These are phyloP conservation scores for Oryza rufipogon DNA, from an alignment of 176 grass and related monocot genomes.

Conservation along the genomic window DNA sequence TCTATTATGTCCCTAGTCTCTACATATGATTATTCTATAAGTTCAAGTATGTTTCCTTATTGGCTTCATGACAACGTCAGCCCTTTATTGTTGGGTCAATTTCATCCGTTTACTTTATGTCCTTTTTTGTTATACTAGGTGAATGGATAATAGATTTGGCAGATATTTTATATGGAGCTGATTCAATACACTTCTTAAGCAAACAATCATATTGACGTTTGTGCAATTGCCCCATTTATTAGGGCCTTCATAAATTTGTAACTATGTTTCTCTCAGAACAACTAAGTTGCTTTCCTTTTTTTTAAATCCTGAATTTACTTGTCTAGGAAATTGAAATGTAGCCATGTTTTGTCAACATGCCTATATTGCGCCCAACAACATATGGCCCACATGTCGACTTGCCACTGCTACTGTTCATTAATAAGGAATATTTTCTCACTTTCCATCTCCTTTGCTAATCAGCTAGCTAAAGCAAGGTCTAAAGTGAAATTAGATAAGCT, in stretches of 20 bases:
- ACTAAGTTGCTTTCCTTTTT: neutral
- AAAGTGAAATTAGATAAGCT: neutral
- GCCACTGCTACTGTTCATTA: neutral
- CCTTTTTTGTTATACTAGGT: neutral
- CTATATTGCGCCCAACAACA: neutral
- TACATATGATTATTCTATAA: neutral
- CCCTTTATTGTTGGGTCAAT: neutral
- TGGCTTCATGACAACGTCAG: neutral
- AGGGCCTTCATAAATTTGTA: neutral
- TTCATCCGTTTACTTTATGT: neutral
- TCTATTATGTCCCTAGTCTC: neutral
- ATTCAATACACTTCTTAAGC: neutral
- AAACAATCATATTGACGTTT: neutral
- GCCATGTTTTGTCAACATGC: neutral
- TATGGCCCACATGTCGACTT: neutral
- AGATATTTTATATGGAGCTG: constrained; percentile 12
- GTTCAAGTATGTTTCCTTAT: neutral
- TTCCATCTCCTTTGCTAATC: neutral
- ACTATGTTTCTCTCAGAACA: no score
- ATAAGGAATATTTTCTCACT: neutral
- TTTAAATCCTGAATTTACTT: neutral
- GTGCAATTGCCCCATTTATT: neutral
- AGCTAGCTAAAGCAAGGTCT: neutral
- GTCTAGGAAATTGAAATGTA: neutral
- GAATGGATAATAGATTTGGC: neutral